Base-by-base conservation (phyloP, 2,329 filamentous ascomycete genomes). In the Ascochyta rabiei region DNA sequence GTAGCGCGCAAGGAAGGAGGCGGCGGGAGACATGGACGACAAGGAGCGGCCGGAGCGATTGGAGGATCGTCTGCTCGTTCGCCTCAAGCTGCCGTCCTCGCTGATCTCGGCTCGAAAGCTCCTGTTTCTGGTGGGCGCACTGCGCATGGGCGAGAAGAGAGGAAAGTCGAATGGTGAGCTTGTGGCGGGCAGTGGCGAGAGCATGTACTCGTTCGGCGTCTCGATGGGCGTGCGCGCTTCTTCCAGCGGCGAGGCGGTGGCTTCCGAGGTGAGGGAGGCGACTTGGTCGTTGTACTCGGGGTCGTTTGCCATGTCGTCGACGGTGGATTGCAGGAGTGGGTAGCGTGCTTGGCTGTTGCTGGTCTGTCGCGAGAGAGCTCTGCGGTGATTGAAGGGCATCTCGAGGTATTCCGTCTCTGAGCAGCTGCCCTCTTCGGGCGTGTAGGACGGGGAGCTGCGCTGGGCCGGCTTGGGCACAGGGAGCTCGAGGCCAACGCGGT, bases 1-100 rank as follows among this genome's bases (percentile, higher is more conserved):
- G 75, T 81, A 85, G 63, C 80, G 79, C n/a, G 82, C 82, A 21
- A 86, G 74, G 59, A 84, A 86, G 16, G 80, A 80, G 40, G 81
- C 82, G 12, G 84, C 84, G 1, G 83, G 84, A 6, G 84, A 86
- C 68, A 82, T 83, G 49, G 81, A 82, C 21, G 75, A 75, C 35
- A 74, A 48, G 7, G 72, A 70, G 73, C 81, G 55, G 71, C 81
- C 63, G 62, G 82, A 83, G 21, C 81, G 79, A 24, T 77, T 77
- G 13, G 80, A 82, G 21, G 69, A 71, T 31, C 75, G 70, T 13
- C 76, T 73, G 53, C 71, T 76, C 16, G 63, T 59, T 45, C 69
- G 64, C n/a, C 72, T 62, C n/a, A 73, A 28, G 49, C 73, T 73
- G n/a, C 66, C 68, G 21, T 72, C 70, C 19, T 65, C 68, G 34